phyloP scores from a whole-genome alignment of 1,284 basidiomycete species.

The Leucoagaricus sp. region DNA sequence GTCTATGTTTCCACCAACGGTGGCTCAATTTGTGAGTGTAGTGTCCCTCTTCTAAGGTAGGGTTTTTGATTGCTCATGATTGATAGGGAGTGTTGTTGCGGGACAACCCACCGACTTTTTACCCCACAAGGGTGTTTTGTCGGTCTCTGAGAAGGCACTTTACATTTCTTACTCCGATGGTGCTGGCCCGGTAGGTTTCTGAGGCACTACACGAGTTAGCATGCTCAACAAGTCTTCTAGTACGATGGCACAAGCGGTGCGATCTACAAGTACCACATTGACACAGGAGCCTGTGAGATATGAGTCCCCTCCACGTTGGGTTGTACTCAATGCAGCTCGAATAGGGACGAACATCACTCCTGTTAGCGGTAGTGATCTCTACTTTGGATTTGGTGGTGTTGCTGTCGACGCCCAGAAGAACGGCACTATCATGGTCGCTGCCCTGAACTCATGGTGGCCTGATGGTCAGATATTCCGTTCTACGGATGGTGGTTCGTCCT shows the following conservation, averaged over 20 bases:
- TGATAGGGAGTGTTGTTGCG: slow-evolving; percentile 53
- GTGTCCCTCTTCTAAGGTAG: neutral
- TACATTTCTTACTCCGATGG: slow-evolving; percentile 57
- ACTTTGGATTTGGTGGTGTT: slow-evolving; percentile 58
- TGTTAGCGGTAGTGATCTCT: slow-evolving; percentile 44
- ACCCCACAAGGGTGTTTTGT: slow-evolving; percentile 66
- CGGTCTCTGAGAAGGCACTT: slow-evolving; percentile 53
- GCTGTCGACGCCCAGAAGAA: slow-evolving; percentile 59
- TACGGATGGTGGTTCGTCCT: slow-evolving; percentile 52
- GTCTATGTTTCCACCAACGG: slow-evolving; percentile 58
- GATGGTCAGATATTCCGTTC: slow-evolving; percentile 71
- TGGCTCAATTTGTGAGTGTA: slow-evolving; percentile 52
- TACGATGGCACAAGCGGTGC: slow-evolving; percentile 56
- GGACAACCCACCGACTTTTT: slow-evolving; percentile 60
- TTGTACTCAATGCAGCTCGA: neutral
- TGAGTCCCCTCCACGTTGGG: neutral
- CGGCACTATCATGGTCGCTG: slow-evolving; percentile 68
- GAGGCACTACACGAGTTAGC: neutral
- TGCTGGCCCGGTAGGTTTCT: slow-evolving; percentile 37
- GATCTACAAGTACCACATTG: slow-evolving; percentile 54
- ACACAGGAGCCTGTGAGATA: slow-evolving; percentile 44
- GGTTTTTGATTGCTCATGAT: neutral
- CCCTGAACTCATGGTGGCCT: slow-evolving; percentile 63
- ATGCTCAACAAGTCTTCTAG: slow-evolving; percentile 24
- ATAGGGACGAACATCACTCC: slow-evolving; percentile 57